A percentile compares a stretch with the other conserved stretches of the same genome.
These are phyloP conservation scores for Aspergillus egyptiacus DNA, from an alignment of 495 filamentous ascomycete species.

Conservation along the genomic window DNA sequence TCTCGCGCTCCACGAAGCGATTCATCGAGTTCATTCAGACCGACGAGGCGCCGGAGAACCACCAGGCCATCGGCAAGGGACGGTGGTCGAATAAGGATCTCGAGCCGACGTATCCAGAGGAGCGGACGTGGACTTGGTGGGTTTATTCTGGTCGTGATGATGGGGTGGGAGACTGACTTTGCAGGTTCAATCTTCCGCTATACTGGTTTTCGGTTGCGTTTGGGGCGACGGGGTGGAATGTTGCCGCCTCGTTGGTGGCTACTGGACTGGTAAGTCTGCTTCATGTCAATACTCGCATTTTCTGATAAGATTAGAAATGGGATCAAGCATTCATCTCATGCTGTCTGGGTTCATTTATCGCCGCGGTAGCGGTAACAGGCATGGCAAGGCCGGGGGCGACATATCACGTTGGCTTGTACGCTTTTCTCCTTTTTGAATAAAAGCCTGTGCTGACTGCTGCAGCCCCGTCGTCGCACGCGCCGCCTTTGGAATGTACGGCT, in stretches of 20 bases:
- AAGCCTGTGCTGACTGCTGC: background rate
- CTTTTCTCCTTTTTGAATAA: background rate
- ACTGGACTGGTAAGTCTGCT: background rate
- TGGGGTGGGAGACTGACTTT: no score
- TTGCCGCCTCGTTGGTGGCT: background rate
- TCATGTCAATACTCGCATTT: background rate
- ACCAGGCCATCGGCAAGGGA: background rate
- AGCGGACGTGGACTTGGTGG: conserved; percentile 8
- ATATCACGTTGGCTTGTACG: conserved; percentile 10
- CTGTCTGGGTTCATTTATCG: conserved; percentile 5
- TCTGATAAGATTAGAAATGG: background rate
- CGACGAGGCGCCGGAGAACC: conserved; percentile 1
- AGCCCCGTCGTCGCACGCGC: conserved; percentile 2
- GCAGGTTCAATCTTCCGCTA: conserved; percentile 2
- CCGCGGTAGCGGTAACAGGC: background rate
- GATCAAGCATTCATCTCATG: conserved; percentile 3
- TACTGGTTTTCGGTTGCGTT: conserved; percentile 7
- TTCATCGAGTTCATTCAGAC: background rate
- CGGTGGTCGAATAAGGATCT: conserved; percentile 5
- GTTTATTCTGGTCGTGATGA: no score
- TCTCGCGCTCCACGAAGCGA: background rate
- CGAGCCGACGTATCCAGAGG: conserved; percentile 7
- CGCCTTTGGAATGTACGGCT: background rate
- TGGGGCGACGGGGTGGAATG: conserved; percentile 7
- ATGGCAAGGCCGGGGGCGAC: conserved; percentile 3